Conservation (phyloP, 2,329 filamentous ascomycete genomes). For the Cladosporium austrohemisphaericum region DNA sequence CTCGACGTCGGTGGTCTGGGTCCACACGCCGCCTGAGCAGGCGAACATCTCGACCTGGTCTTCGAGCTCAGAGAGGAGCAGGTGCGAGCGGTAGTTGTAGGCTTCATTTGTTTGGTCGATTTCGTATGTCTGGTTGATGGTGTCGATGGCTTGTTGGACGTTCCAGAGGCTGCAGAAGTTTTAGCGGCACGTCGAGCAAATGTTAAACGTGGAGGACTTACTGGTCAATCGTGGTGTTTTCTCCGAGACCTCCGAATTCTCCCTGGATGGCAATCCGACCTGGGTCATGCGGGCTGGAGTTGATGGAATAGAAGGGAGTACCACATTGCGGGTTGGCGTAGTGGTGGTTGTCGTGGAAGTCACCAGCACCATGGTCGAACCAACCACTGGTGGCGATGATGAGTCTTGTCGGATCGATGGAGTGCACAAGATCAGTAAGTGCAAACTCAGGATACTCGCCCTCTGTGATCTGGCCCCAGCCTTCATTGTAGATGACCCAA, state of each 20-base stretch:
- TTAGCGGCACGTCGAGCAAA: conserved; percentile 28
- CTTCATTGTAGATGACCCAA: conserved; percentile 70
- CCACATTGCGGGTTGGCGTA: conserved; percentile 70
- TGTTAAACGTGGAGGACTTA: background rate
- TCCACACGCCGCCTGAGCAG: conserved; percentile 68
- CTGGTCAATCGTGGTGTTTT: conserved; percentile 60
- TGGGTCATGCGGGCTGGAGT: conserved; percentile 54
- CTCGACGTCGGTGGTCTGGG: conserved; percentile 71
- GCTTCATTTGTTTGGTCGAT: conserved; percentile 54
- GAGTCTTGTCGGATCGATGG: conserved; percentile 61
- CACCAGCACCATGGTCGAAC: conserved; percentile 64
- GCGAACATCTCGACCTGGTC: conserved; percentile 53
- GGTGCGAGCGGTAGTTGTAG: conserved; percentile 64
- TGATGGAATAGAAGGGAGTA: conserved; percentile 61
- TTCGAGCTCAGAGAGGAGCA: conserved; percentile 46
- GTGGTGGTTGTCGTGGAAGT: conserved; percentile 67
- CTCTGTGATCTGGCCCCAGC: conserved; percentile 60
- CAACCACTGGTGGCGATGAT: conserved; percentile 63
- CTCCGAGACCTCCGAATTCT: conserved; percentile 67
- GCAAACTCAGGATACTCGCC: conserved; percentile 53
- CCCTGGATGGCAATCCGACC: conserved; percentile 64
- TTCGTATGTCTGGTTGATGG: conserved; percentile 66
- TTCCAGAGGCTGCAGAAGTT: conserved; percentile 57
- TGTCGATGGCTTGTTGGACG: conserved; percentile 53
- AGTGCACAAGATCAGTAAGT: conserved; percentile 53